Percentiles rank a stretch among this genome's conserved stretches.
Evolutionary conservation across 495 filamentous ascomycete genomes (phyloP).

Genomic region (Hypomontagnella submonticulosa): DNA sequence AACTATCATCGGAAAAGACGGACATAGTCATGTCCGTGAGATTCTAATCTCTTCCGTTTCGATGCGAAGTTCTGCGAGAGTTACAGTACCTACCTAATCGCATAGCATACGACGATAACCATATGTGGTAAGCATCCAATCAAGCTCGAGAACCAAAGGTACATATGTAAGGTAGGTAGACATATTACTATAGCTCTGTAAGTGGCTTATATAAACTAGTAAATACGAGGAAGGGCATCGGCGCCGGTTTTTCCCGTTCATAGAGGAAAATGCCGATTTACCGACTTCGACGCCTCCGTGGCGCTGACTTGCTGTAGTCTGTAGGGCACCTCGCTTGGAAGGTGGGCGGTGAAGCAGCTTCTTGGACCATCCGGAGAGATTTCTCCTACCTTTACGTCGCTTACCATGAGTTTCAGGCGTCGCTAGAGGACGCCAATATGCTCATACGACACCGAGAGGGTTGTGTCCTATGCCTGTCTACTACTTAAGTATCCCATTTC

Average conservation of each 20-base stretch:
- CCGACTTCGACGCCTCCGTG: constrained; percentile 24
- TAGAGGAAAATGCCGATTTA: constrained; percentile 29
- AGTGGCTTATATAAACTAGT: constrained; percentile 10
- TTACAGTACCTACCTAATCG: background rate
- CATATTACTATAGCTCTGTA: no score
- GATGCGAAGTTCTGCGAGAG: background rate
- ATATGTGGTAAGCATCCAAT: background rate
- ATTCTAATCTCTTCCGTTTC: background rate
- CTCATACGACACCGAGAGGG: constrained; percentile 16
- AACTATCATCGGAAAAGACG: constrained; percentile 17
- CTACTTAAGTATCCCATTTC: background rate
- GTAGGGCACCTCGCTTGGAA: background rate
- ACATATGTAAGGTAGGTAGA: no score
- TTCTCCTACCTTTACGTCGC: constrained; percentile 21
- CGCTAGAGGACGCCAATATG: constrained; percentile 15
- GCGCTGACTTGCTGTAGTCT: background rate
- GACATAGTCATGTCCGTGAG: constrained; percentile 13
- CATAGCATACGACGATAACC: background rate
- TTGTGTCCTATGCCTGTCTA: constrained; percentile 1
- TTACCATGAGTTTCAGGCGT: constrained; percentile 3
- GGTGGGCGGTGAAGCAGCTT: constrained; percentile 8
- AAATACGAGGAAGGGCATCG: constrained; percentile 10
- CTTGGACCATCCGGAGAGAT: constrained; percentile 15
- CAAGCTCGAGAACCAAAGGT: no score
- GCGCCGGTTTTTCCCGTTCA: constrained; percentile 26